Base-by-base conservation (phyloP, 192 early-diverging fungal genomes). In the Entophlyctis helioformis region DNA sequence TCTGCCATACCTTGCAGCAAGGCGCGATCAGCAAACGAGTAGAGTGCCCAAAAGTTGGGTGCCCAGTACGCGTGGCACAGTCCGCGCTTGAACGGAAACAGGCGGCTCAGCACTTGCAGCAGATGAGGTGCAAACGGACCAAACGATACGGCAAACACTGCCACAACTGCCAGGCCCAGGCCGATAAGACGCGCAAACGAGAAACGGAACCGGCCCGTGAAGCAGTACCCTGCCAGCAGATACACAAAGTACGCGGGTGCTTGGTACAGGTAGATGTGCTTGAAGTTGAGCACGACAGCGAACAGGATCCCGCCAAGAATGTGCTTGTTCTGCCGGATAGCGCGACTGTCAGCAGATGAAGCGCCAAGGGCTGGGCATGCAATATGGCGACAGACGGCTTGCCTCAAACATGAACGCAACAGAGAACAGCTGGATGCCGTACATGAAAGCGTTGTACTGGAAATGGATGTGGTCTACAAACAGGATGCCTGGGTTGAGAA, bases 401-500 rank as follows among this genome's bases (percentile, higher is more conserved):
- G n/a, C n/a, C n/a, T n/a, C n/a, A n/a, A n/a, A n/a, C n/a, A n/a
- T n/a, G n/a, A n/a, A n/a, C 6, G 71, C 73, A 8, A 95, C 60
- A 11, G 88, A 89, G 23, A 81, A 69, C 21, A 95, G 53, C 39
- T 91, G 66, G 23, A 97, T 74, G 6, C 94, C 94, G 45, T 85
- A 89, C 32, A 96, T 54, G 36, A 69, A 54, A 6, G 87, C 94
- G 60, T 98, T 98, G 73, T 98, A 98, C 60, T 98, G 94, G 51
- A 98, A 98, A 64, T 98, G 94, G 43, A 90, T 83, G 60, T 91
- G 82, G 65, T 98, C 94, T 16, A 98, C 90, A 57, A 95, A 79
- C 13, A 74, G 33, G 16, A 75, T 26, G 16, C 72, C 62, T 3
- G 72, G 72, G 39, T 41, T 70, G 20, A 60, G 45, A 36, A 70